Conservation (phyloP, 1,139 yeast genomes). For the Diutina catenulata region DNA sequence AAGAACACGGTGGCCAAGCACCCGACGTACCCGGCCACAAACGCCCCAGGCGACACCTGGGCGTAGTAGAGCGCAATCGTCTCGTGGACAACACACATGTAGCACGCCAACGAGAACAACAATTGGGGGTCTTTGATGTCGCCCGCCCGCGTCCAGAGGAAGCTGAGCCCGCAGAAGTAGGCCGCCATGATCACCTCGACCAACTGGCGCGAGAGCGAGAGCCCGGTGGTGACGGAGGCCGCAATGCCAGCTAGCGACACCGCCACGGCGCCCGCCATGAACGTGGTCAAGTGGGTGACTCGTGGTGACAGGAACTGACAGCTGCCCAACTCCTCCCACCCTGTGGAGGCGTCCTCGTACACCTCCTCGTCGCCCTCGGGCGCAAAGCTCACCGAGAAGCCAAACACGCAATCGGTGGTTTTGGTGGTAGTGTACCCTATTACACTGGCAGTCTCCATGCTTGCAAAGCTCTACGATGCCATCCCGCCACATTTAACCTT, state of each 20-base stretch:
- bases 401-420: not conserved
- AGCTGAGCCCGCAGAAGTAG: too few relatives aligned
- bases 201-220: not conserved
- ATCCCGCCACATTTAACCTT: too few relatives aligned
- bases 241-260: not conserved
- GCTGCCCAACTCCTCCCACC: constrained; percentile 1
- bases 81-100: not conserved
- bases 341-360: not conserved
- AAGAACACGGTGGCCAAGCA: not conserved
- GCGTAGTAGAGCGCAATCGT: not conserved
- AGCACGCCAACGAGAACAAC: not conserved
- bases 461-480: too few relatives aligned
- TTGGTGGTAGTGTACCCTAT: not conserved
- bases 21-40: not conserved
- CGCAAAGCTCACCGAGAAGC: not conserved
- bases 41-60: not conserved
- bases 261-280: not conserved
- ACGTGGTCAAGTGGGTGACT: not conserved
- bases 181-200: too few relatives aligned
- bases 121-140: not conserved
- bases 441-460: not conserved
- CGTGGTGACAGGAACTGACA: not conserved
- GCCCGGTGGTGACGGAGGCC: not conserved
- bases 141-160: too few relatives aligned
- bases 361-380: not conserved